Evolutionary conservation across 495 filamentous ascomycete genomes (phyloP).

Genomic region (Tuber aestivum): DNA sequence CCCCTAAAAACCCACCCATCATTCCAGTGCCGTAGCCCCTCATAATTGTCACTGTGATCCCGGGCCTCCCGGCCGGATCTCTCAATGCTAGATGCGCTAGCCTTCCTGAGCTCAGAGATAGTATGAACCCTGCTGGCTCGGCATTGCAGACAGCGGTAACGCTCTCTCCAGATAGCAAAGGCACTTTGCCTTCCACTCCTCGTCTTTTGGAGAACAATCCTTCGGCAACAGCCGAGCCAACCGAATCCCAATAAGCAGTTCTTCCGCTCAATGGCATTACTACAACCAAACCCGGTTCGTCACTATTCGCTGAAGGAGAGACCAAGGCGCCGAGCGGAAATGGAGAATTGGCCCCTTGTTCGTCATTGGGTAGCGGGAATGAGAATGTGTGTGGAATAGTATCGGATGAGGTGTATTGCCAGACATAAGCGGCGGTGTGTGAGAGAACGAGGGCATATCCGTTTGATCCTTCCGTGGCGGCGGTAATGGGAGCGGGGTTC

Average conservation of each 20-base stretch:
- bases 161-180: conserved; percentile 66
- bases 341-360: conserved; percentile 56
- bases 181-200: conserved; percentile 55
- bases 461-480: conserved; percentile 48
- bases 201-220: conserved; percentile 40
- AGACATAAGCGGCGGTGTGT: conserved; percentile 71
- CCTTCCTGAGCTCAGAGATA: conserved; percentile 75
- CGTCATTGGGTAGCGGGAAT: conserved; percentile 59
- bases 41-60: conserved; percentile 68
- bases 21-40: conserved; percentile 59
- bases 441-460: conserved; percentile 76
- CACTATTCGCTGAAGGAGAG: conserved; percentile 61
- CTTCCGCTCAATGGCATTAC: conserved; percentile 76
- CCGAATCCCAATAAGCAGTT: conserved; percentile 89
- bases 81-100: conserved; percentile 76
- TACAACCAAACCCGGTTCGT: conserved; percentile 75
- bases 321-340: conserved; percentile 77
- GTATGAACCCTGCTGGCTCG: conserved; percentile 78
- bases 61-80: conserved; percentile 77
- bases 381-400: conserved; percentile 63
- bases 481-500: conserved; percentile 36
- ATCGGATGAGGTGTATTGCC: conserved; percentile 69
- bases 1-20: conserved; percentile 69
- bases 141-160: conserved; percentile 70
- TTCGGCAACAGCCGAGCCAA: conserved; percentile 46